Base-by-base conservation (phyloP, 1,284 basidiomycete genomes). In the Moesziomyces parantarcticus region DNA sequence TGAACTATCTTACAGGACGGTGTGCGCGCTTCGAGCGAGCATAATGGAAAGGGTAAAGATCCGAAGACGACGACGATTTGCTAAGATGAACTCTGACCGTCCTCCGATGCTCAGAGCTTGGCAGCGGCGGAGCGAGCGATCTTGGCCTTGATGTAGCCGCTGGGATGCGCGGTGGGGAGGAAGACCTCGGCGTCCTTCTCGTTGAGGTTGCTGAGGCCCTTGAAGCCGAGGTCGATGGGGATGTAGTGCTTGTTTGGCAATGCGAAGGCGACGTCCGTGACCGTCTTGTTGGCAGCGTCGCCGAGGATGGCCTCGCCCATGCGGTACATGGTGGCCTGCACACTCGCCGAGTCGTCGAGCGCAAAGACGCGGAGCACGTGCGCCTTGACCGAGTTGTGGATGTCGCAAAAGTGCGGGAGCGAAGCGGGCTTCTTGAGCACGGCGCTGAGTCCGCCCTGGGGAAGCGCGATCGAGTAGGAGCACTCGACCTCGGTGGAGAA, bases 291-390 rank as follows among this genome's bases (percentile, higher is more conserved):
- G 7, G 84, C 84, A 6, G 66, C 50, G 23, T 78, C 76, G 50
- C 50, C 56, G 21, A 83, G 64, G 66, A 97, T 88, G 7, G 87
- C 87, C 74, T 91, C 88, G 1, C 88, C 92, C 89, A 97, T 97
- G 85, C 91, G 92, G 88, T 91, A 97, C 60, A 95, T 86, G 46
- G 93, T 96, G 14, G 94, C 93, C 88, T 96, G 94, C 7, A 98
- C 95, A 77, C 90, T 92, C 9, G 92, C 93, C 79, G 92, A 94
- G 81, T 94, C 90, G 77, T 97, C 93, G 26, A 87, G 86, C 2
- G 94, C 92, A 83, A 97, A 98, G 2, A 90, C 86, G 68, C 92
- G 89, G 29, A 97, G 86, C 9, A 93, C 95, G 20, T 89, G 87
- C 44, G 85, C 84, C 60, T 89, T 88, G 48, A 90, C 91, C 7